phyloP scores from a whole-genome alignment of 2,329 filamentous ascomycete genomes.

The Cadophora sp. region DNA sequence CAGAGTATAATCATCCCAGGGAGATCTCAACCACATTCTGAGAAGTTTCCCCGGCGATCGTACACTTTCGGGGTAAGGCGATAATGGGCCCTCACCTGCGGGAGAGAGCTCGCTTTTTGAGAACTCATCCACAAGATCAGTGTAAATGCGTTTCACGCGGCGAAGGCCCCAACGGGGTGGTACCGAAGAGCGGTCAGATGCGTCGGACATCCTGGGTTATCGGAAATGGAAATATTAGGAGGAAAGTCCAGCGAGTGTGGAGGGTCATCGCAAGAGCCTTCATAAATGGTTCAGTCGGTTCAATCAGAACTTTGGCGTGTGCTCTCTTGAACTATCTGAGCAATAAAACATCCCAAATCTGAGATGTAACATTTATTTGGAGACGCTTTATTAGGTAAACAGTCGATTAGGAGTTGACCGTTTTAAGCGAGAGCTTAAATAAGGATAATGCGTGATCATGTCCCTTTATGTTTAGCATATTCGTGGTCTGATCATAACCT shows the following conservation, averaged over 20 bases:
- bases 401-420: neutral
- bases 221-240: neutral
- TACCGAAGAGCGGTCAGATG: neutral
- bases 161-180: neutral
- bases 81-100: neutral
- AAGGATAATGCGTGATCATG: too few species aligned
- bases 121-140: constrained; percentile 1
- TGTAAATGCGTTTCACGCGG: constrained; percentile 7
- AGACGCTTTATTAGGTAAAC: neutral
- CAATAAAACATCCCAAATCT: neutral
- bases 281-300: neutral
- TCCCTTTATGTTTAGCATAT: too few species aligned
- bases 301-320: neutral
- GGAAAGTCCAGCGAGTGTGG: neutral
- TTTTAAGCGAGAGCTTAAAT: constrained; percentile 2
- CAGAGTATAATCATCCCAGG: constrained; percentile 15
- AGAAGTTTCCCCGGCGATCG: neutral
- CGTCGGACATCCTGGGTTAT: neutral
- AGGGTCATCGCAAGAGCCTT: neutral
- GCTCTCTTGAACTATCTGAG: neutral
- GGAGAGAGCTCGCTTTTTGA: constrained; percentile 1
- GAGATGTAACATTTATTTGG: neutral
- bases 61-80: neutral
- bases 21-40: constrained; percentile 2
- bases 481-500: neutral